Evolutionary conservation across 2,329 filamentous ascomycete genomes (phyloP), one percentile per base, ranked within the genome.

Genomic region (Monosporascus ibericus): DNA sequence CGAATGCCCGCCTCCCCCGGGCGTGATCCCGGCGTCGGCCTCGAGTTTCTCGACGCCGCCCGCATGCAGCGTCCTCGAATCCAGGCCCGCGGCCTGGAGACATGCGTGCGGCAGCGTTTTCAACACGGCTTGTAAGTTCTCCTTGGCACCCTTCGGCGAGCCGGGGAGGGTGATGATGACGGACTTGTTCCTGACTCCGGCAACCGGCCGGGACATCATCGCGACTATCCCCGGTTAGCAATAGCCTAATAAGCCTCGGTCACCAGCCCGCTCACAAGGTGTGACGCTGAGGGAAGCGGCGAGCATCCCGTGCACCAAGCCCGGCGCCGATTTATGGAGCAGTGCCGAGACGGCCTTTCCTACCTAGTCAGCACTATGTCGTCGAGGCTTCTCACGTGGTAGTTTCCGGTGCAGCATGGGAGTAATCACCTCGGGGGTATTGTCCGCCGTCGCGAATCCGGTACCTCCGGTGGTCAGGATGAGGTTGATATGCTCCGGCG

Each of bases 31-130:
- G 15, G 90, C 90, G 5, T 96, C 91, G 14, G 82, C 76, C 68
- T 97, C 94, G 0, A 97, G 79, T 65, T 88, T 90, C 72, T 88
- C 84, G 0, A 92, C 76, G 1, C 94, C 92, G 2, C 91, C 91
- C 0, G 78, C 76, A 68, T 99, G 94, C 5, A 96, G 72, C 1
- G 75, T 69, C 60, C 94, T 81, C 0, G 94, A 97, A 64, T 95
- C 84, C 15, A 82, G 85, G 1, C 92, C 94, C 0, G 88, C 84
- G 27, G 90, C 88, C 73, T 97, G 92, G 7, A 88, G 74, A 60
- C 94, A 99, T n/a, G 94, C 94, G 71, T 99, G 94, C 0, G 92
- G 92, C 6, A 99, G 73, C n/a, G 92, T 84, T 66, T 91, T 95
- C 56, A 99, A 75, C 6, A 99, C 78, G 1, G 92, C 86, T 64